These are phyloP conservation scores for Selaginella tamariscina DNA, from an alignment of 75 land plant genomes.

Conservation along the genomic window DNA sequence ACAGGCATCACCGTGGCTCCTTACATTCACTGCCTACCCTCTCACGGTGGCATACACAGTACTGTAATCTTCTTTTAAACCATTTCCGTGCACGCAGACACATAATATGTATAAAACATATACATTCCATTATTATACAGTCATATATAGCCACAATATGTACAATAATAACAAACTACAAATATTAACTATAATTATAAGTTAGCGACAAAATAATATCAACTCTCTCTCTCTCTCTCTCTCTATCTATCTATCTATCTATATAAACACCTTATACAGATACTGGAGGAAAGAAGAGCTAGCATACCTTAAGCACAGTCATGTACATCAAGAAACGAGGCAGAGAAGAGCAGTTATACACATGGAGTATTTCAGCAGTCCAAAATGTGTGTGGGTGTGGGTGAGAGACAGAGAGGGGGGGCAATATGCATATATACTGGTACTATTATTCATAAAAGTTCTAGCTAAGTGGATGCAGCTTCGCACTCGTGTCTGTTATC, in stretches of 20 bases:
- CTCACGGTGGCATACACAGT: slow-evolving; percentile 43
- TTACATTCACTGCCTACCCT: slow-evolving; percentile 57
- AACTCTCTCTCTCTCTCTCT: neutral
- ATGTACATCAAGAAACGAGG: slow-evolving; percentile 50
- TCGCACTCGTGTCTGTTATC: neutral
- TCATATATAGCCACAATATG: too few species aligned
- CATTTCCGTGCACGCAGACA: neutral
- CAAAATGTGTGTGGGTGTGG: slow-evolving; percentile 50
- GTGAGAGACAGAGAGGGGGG: too few species aligned
- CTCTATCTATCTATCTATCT: neutral
- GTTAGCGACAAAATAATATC: too few species aligned
- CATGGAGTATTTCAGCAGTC: slow-evolving; percentile 41
- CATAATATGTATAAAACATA: neutral
- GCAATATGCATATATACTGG: too few species aligned
- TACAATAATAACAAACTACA: too few species aligned
- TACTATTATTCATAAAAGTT: slow-evolving; percentile 53
- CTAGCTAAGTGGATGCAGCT: too few species aligned
- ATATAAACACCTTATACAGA: too few species aligned
- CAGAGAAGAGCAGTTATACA: slow-evolving; percentile 34
- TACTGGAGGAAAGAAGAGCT: slow-evolving; percentile 71
- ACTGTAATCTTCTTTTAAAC: slow-evolving; percentile 34
- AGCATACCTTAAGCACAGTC: slow-evolving; percentile 44
- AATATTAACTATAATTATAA: too few species aligned
- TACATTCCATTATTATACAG: neutral
- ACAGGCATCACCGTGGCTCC: slow-evolving; percentile 81